Conservation (phyloP, 2,329 filamentous ascomycete genomes). For the Bipolaris oryzae region DNA sequence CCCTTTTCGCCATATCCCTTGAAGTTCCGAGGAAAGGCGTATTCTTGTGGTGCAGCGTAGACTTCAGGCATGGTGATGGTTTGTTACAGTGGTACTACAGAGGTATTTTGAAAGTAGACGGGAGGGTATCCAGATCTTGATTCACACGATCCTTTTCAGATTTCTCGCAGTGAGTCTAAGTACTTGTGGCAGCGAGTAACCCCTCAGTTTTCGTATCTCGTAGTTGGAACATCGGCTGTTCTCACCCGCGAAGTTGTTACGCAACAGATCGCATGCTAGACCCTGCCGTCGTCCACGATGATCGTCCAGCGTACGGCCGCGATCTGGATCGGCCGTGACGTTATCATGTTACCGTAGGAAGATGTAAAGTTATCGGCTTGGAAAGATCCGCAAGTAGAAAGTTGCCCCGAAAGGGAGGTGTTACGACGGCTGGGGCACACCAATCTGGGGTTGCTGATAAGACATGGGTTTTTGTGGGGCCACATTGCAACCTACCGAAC, state of each 20-base stretch:
- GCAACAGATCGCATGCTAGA: neutral
- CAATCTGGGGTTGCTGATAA: conserved; percentile 16
- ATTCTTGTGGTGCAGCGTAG: conserved; percentile 33
- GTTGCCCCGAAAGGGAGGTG: conserved; percentile 1
- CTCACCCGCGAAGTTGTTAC: conserved; percentile 4
- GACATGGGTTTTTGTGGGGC: conserved; percentile 7
- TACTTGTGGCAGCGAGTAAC: neutral
- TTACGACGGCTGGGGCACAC: neutral
- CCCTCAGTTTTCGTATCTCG: neutral
- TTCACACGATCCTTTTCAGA: neutral
- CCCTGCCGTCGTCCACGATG: conserved; percentile 7
- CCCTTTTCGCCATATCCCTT: conserved; percentile 54
- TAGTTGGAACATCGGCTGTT: neutral
- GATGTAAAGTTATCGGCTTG: conserved; percentile 7
- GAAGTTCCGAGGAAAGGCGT: conserved; percentile 45
- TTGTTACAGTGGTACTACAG: neutral
- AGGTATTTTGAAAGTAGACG: neutral
- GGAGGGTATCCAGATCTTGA: neutral
- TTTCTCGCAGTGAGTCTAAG: neutral
- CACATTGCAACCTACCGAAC: neutral
- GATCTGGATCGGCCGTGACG: neutral
- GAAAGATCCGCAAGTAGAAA: conserved; percentile 8
- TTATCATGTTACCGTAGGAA: conserved; percentile 10
- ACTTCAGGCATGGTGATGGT: conserved; percentile 30
- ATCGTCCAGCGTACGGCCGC: neutral